These are phyloP conservation scores for Exophiala viscosa DNA, from an alignment of 2,329 filamentous ascomycete genomes.

Conservation along the genomic window DNA sequence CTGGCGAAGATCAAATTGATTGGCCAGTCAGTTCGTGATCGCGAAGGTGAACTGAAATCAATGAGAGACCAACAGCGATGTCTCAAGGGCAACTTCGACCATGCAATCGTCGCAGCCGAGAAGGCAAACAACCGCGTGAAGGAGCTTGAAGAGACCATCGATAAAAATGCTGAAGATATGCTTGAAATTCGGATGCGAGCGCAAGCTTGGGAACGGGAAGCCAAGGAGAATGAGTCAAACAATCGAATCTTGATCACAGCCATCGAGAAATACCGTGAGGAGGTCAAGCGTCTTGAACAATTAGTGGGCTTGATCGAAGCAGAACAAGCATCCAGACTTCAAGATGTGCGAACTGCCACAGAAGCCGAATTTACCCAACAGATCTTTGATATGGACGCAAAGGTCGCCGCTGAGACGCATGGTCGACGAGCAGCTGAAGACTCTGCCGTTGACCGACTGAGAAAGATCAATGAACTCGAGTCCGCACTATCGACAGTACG, in stretches of 20 bases:
- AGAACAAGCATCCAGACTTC: slow-evolving; percentile 37
- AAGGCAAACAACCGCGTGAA: slow-evolving; percentile 36
- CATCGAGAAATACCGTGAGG: slow-evolving; percentile 42
- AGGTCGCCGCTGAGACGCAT: slow-evolving; percentile 34
- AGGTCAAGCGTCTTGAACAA: slow-evolving; percentile 41
- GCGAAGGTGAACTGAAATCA: slow-evolving; percentile 36
- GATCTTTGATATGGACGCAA: slow-evolving; percentile 35
- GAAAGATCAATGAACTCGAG: slow-evolving; percentile 38
- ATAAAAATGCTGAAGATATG: slow-evolving; percentile 45
- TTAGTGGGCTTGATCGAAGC: slow-evolving; percentile 42
- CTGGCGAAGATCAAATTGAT: slow-evolving; percentile 38
- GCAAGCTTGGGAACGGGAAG: slow-evolving; percentile 41
- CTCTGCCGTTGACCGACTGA: slow-evolving; percentile 34
- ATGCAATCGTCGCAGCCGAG: slow-evolving; percentile 38
- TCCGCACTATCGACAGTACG: slow-evolving; percentile 35
- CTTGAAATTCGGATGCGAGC: slow-evolving; percentile 42
- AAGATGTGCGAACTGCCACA: slow-evolving; percentile 35
- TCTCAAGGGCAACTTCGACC: slow-evolving; percentile 44
- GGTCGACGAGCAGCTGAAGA: slow-evolving; percentile 36
- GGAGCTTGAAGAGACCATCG: slow-evolving; percentile 38
- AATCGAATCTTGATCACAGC: slow-evolving; percentile 42
- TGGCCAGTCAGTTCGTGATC: slow-evolving; percentile 28
- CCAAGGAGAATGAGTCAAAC: slow-evolving; percentile 39
- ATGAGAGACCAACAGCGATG: slow-evolving; percentile 38
- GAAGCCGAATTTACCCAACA: slow-evolving; percentile 31